Percentiles rank a stretch among this genome's conserved stretches.
These are phyloP conservation scores for Calvatia gigantea DNA, from an alignment of 768 basidiomycete species.

Conservation along the genomic window DNA sequence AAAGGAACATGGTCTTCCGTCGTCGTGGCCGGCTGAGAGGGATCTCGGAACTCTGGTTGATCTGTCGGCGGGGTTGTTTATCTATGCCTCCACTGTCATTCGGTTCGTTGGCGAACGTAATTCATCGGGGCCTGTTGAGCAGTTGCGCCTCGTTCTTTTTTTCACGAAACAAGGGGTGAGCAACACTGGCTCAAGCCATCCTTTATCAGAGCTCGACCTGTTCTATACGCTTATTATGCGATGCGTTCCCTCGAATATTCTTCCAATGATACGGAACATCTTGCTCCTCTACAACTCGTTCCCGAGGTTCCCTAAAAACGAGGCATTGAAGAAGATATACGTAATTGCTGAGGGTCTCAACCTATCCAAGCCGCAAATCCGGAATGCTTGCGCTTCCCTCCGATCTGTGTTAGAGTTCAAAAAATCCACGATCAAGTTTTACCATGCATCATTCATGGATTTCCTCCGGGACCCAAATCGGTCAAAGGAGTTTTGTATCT, in stretches of 20 bases:
- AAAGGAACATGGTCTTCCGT: background rate
- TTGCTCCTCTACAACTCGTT: background rate
- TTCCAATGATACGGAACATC: background rate
- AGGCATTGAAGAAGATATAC: background rate
- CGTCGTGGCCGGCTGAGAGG: slow-evolving; percentile 9
- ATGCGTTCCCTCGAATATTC: background rate
- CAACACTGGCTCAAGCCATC: background rate
- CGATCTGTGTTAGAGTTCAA: background rate
- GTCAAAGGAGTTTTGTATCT: background rate
- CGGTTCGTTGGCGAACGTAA: slow-evolving; percentile 4
- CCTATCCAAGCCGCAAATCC: background rate
- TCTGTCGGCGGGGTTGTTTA: slow-evolving; percentile 4
- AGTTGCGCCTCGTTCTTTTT: background rate
- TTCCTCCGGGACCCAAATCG: background rate
- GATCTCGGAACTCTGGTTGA: background rate
- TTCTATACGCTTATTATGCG: background rate
- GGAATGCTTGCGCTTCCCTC: background rate
- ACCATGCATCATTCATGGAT: slow-evolving; percentile 3
- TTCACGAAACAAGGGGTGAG: background rate
- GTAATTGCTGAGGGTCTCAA: background rate
- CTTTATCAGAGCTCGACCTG: background rate
- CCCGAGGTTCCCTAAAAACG: too few species aligned
- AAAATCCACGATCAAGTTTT: slow-evolving; percentile 1
- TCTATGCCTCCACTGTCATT: slow-evolving; percentile 8
- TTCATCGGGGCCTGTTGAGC: background rate